Base-by-base conservation (phyloP, 2,329 filamentous ascomycete species). In the Apiospora pterosperma region DNA sequence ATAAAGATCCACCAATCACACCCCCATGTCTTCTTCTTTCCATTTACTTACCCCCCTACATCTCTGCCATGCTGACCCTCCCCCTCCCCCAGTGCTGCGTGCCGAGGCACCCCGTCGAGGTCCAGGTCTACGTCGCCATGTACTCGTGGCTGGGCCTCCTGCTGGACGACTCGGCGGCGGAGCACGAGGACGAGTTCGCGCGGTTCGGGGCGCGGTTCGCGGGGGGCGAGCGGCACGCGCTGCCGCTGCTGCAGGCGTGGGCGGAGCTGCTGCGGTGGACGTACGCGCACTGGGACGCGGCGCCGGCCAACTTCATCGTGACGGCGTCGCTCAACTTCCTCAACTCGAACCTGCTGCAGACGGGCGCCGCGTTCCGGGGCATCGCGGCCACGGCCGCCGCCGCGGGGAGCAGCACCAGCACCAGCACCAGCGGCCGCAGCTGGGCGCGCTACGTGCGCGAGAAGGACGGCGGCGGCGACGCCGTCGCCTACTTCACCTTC, bases 91-190 rank as follows among this genome's bases (percentile, higher is more conserved):
- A 55, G 48, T 55, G 48, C 48, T 55, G 48, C 28, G 28, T 55
- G 28, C 48, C 48, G 16, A n/a, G 48, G 14, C 60, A 70, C 4
- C 48, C 48, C 16, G 7, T 55, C 3, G 69, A 75, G 19, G 66
- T 74, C 19, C 72, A 72, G 44, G 63, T 77, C 31, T 74, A 76
- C 64, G 67, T 74, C 12, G 73, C 74, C 19, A 72, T 76, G 39
- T 73, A 72, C 59, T 75, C 75, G 31, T 74, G 74, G 66, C 63
- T 76, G 6, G 70, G 69, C 6, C 70, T 73, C 28, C 65, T 75
- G 8, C 70, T 74, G 19, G 75, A 76, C 36, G 74, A 77, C 67
- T 68, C 66, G 52, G 69, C 71, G 11, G 44, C 55, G 7, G 61
- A 68, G 61, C 61, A 68, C 3, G 66, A 65, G 1, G 59, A 63